These are phyloP conservation scores for Noccaea bulbosa DNA, from an alignment of 345 rosid species.

Conservation along the genomic window DNA sequence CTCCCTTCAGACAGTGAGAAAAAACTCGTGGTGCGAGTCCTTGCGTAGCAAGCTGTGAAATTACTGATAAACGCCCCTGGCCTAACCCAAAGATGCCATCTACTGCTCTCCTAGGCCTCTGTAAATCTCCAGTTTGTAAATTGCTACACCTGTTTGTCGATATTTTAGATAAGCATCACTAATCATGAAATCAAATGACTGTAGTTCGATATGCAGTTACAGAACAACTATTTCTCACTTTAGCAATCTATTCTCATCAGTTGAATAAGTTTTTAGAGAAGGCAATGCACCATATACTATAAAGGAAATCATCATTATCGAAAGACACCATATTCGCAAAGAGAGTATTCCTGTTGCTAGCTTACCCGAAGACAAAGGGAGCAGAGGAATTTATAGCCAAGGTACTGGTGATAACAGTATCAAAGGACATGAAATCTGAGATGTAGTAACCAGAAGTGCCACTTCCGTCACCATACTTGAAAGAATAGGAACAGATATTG, in stretches of 20 bases:
- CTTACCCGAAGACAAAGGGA: conserved; percentile 85
- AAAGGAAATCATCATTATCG: conserved; percentile 1
- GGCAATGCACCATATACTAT: conserved; percentile 2
- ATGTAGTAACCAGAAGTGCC: conserved; percentile 88
- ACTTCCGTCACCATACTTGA: conserved; percentile 97
- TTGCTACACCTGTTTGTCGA: conserved; percentile 75
- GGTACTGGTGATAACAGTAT: conserved; percentile 56
- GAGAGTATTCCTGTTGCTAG: conserved; percentile 12
- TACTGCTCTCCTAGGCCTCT: conserved; percentile 80
- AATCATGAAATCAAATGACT: conserved; percentile 11
- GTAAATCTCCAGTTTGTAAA: conserved; percentile 73
- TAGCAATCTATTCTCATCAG: not conserved
- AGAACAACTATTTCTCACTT: conserved; percentile 5
- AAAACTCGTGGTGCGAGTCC: conserved; percentile 76
- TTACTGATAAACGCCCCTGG: conserved; percentile 76
- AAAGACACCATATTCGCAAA: not conserved
- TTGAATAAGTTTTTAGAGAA: not conserved
- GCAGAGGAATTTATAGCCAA: conserved; percentile 64
- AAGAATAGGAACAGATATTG: conserved; percentile 71
- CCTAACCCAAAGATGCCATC: conserved; percentile 98
- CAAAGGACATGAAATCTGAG: conserved; percentile 66
- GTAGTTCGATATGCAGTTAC: not conserved
- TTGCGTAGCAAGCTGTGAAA: conserved; percentile 82
- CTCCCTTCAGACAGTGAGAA: conserved; percentile 93
- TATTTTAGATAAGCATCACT: conserved; percentile 30